Conservation (phyloP, 2,329 filamentous ascomycete genomes). For the Aspergillus versicolor region DNA sequence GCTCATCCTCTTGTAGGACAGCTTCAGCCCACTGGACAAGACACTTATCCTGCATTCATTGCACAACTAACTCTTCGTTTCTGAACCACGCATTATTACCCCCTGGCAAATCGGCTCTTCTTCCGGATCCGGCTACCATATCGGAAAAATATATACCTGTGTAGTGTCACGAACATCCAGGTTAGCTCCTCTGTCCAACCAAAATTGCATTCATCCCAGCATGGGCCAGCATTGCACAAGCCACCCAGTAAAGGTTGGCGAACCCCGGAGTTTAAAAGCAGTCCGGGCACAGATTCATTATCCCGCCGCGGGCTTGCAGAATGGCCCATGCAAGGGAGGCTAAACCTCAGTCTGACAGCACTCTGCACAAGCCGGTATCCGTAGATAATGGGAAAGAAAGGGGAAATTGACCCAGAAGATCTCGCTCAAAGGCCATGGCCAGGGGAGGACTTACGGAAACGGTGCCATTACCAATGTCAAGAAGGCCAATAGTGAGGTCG, state of each 20-base stretch:
- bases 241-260: not conserved
- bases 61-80: conserved; percentile 2
- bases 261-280: not conserved
- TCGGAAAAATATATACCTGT: conserved; percentile 46
- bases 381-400: not conserved
- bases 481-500: conserved; percentile 45
- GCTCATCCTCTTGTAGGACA: conserved; percentile 1
- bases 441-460: conserved; percentile 42
- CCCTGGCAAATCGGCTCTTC: conserved; percentile 40
- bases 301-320: conserved; percentile 11
- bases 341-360: conserved; percentile 1
- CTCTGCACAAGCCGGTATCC: conserved; percentile 6
- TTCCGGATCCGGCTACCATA: conserved; percentile 43
- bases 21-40: not conserved
- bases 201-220: conserved; percentile 4
- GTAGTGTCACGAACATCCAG: not conserved
- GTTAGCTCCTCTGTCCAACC: conserved; percentile 8
- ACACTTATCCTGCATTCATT: not conserved
- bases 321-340: conserved; percentile 14
- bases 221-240: not conserved
- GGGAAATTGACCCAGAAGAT: conserved; percentile 2
- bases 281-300: conserved; percentile 10
- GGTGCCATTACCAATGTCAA: conserved; percentile 45
- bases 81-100: conserved; percentile 16
- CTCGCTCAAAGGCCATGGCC: not conserved